Conservation (phyloP, 75 land plant genomes). For the Isoetes taiwanensis region DNA sequence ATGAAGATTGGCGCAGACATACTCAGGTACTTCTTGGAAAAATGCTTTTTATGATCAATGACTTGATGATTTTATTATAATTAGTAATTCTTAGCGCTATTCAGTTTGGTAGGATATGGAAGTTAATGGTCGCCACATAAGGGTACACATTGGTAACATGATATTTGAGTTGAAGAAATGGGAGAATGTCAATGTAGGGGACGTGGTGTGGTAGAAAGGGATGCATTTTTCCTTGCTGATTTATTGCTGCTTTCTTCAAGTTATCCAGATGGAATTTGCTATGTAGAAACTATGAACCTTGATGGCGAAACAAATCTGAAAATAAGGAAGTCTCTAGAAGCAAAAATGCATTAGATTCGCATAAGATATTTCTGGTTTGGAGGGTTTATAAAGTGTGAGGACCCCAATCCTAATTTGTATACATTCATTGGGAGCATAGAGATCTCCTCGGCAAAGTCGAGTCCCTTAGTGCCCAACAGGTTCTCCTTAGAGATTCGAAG, state of each 20-base stretch:
- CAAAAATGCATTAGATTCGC: conserved; percentile 12
- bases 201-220: conserved; percentile 34
- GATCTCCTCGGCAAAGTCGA: conserved; percentile 10
- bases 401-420: conserved; percentile 37
- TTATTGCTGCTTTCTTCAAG: conserved; percentile 34
- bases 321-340: conserved; percentile 26
- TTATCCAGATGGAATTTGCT: conserved; percentile 32
- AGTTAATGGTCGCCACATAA: conserved; percentile 29
- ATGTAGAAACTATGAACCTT: conserved; percentile 42
- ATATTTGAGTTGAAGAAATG: conserved; percentile 25
- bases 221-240: conserved; percentile 39
- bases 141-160: conserved; percentile 21
- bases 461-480: conserved; percentile 35
- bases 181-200: conserved; percentile 33
- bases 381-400: conserved; percentile 34
- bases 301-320: conserved; percentile 51
- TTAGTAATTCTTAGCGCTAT: too few relatives aligned
- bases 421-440: conserved; percentile 35
- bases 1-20: conserved; percentile 81
- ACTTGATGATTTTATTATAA: too few relatives aligned
- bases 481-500: conserved; percentile 38
- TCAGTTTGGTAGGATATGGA: conserved; percentile 30
- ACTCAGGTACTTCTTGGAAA: conserved; percentile 30
- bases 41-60: too few relatives aligned
- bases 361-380: conserved; percentile 11